Evolutionary conservation across 176 grass and related monocot species (phyloP), one percentile per base, ranked within the genome.

Genomic region (Rhipidocladum racemiflorum): DNA sequence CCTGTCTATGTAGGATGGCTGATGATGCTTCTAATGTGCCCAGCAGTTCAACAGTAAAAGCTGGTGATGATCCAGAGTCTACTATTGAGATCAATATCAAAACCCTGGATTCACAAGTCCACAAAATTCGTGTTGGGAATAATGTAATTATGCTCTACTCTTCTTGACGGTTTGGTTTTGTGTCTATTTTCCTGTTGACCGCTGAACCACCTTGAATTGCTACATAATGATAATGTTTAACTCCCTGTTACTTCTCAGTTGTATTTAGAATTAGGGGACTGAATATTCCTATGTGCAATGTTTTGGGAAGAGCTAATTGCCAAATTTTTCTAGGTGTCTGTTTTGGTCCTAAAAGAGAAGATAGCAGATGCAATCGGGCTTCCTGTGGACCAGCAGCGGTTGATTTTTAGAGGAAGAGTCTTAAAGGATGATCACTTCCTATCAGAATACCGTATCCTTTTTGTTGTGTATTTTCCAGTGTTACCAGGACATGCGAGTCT

Each of bases 371-470:
- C 76, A 59, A 86, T 87, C 66, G 82, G 87, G 51, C 59, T 88
- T 80, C 89, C 96, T n/a, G 73, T 95, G 76, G 92, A 95, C 28
- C 90, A 93, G 64, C 89, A 98, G 57, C 79, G 96, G 29, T 63
- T 98, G 82, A 98, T 98, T 55, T 98, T 93, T 64, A 89, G 96
- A 72, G 96, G 96, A 78, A 91, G 86, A 46, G 96, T 98, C 45
- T 83, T 98, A 54, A 95, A 91, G 84, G 96, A 98, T 80, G 90
- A 95, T 12, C 88, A 94, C 40, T 79, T 80, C 39, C 80, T 98
- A 48, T 95, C 92, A 11, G 95, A 95, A 76, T 98, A 95, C n/a
- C 85, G 95, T 98, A 98, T 93, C 92, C 95, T 87, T 91, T 51
- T 71, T 29, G 21, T n/a, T 42, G 3, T 79, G 25, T 25, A 13